Evolutionary conservation across 1,284 basidiomycete species (phyloP), one percentile per base, ranked within the genome.

Genomic region (Trichosporon faecale): DNA sequence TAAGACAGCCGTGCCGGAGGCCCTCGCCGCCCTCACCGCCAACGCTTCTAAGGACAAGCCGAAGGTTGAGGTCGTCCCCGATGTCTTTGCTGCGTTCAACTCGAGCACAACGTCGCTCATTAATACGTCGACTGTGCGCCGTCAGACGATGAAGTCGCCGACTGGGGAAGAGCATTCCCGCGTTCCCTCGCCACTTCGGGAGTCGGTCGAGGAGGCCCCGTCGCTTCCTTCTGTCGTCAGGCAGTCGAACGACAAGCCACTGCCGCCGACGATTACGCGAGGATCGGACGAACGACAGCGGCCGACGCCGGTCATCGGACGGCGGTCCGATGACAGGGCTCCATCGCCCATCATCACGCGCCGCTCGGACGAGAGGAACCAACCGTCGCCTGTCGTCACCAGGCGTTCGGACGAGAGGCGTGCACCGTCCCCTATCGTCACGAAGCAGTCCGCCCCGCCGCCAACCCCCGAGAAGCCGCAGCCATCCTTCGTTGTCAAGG

Each of bases 21-120:
- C 72, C 23, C 68, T 73, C 8, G 72, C 72, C 2, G 70, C 72
- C 3, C 61, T 73, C 37, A 73, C 72, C 3, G 70, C 66, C n/a
- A 71, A 71, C 44, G 52, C 44, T 14, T 49, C 65, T 0, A 33
- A 66, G n/a, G 52, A 49, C 18, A 37, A 44, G 21, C 35, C 68
- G 3, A 64, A 37, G 63, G 72, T 73, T 25, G 72, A 73, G 66
- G 64, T 73, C 40, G 69, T 73, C 16, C 72, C 72, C 25, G 72
- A 73, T 40, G 65, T 73, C 3, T 68, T 73, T 35, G 69, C 72
- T 35, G 72, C 72, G 7, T 73, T 73, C 65, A 66, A 70, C 49
- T 49, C 68, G 29, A 68, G 64, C 65, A 44, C 66, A 29, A 25
- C 35, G 33, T 21, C 60, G 29, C 57, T 61, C 57, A 31, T 61